A percentile compares a stretch with the other conserved stretches of the same genome.
Conservation (phyloP, 495 filamentous ascomycete genomes). For the Cladorrhinum samala region DNA sequence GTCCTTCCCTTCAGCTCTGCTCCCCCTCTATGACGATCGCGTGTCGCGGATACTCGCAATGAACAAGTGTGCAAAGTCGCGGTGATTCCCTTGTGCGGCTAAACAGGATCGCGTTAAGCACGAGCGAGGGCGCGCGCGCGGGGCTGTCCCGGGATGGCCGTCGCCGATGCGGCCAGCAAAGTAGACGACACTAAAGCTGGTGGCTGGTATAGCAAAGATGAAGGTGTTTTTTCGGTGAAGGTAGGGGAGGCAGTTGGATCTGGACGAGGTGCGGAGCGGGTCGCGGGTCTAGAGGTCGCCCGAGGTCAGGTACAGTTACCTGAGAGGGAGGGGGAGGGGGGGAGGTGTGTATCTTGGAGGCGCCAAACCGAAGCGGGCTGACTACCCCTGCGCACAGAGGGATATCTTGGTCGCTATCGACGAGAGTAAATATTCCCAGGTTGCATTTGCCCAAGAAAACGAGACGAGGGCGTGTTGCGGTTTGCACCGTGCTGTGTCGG, state of each 20-base stretch:
- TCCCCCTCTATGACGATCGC: constrained; percentile 5
- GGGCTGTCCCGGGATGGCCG: constrained; percentile 15
- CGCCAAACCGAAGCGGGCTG: not conserved
- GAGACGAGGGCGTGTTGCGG: not conserved
- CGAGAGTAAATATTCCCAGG: not conserved
- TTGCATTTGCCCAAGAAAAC: not conserved
- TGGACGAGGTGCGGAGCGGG: not conserved
- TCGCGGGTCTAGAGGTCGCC: not conserved
- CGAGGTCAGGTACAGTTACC: no score
- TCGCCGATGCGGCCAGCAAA: constrained; percentile 18
- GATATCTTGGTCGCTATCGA: not conserved
- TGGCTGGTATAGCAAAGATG: constrained; percentile 13
- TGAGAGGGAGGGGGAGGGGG: no score
- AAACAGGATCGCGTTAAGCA: constrained; percentile 23
- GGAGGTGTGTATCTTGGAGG: not conserved
- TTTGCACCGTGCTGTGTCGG: not conserved
- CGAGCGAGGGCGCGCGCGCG: not conserved
- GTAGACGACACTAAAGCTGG: constrained; percentile 11
- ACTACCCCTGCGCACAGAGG: not conserved
- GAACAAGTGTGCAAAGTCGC: constrained; percentile 1
- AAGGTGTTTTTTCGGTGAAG: not conserved
- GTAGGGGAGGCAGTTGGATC: not conserved
- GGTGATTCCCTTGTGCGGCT: constrained; percentile 19
- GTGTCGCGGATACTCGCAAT: constrained; percentile 14
- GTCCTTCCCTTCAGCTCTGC: no score